Conservation (phyloP, 2,329 filamentous ascomycete species). For the Elsinoe perseae region DNA sequence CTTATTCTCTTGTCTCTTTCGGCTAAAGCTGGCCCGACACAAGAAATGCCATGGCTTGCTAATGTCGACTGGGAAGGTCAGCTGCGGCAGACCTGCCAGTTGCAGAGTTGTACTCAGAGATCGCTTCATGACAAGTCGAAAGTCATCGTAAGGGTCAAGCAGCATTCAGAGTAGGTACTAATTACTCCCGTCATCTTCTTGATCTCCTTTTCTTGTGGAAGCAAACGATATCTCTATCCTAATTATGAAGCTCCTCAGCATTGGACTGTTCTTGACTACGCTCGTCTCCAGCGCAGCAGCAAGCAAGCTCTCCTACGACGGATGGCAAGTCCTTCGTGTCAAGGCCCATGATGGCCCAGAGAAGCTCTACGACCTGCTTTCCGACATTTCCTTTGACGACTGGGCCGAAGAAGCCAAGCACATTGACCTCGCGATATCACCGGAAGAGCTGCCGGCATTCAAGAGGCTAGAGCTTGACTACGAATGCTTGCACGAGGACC, state of each 20-base stretch:
- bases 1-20: not conserved
- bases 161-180: not conserved
- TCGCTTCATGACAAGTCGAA: not conserved
- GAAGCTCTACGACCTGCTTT: constrained; percentile 16
- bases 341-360: constrained; percentile 1
- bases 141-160: not conserved
- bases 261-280: not conserved
- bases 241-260: constrained; percentile 1
- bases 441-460: constrained; percentile 22
- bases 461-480: constrained; percentile 31
- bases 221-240: not conserved
- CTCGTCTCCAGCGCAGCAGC: constrained; percentile 3
- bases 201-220: not conserved
- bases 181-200: not conserved
- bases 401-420: constrained; percentile 19
- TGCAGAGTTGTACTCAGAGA: not conserved
- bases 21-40: not conserved
- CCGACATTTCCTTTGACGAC: constrained; percentile 18
- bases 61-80: constrained; percentile 13
- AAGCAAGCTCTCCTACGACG: constrained; percentile 4
- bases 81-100: constrained; percentile 4
- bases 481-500: constrained; percentile 35
- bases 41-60: constrained; percentile 12
- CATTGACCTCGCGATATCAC: constrained; percentile 20
- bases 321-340: constrained; percentile 10